Evolutionary conservation across 1,284 basidiomycete genomes (phyloP).

Genomic region (Boletellus sp.): DNA sequence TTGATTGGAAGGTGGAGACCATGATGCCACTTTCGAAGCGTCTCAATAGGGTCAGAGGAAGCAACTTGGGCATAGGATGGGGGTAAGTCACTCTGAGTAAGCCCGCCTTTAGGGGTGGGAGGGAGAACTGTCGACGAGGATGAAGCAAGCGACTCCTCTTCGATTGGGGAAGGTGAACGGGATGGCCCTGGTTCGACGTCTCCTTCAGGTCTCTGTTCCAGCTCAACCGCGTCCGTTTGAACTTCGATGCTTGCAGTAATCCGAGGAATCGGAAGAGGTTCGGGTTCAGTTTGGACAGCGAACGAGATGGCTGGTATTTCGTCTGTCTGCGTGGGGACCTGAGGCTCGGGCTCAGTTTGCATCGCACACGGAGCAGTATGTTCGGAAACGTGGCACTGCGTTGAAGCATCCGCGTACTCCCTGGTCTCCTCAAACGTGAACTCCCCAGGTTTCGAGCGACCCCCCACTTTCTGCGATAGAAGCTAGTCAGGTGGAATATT

Average conservation of each 20-base stretch:
- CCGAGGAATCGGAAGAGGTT: slow-evolving; percentile 30
- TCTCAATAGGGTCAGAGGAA: slow-evolving; percentile 51
- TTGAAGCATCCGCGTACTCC: slow-evolving; percentile 66
- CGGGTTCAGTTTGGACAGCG: slow-evolving; percentile 34
- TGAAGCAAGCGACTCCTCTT: slow-evolving; percentile 57
- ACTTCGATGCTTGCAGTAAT: slow-evolving; percentile 49
- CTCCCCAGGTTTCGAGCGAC: slow-evolving; percentile 50
- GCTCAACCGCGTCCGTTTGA: slow-evolving; percentile 55
- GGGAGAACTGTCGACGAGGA: slow-evolving; percentile 68
- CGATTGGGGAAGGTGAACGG: slow-evolving; percentile 39
- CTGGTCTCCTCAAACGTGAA: slow-evolving; percentile 62
- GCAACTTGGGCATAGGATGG: slow-evolving; percentile 64
- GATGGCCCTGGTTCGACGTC: slow-evolving; percentile 31
- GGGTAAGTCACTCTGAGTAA: slow-evolving; percentile 50
- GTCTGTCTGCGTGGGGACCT: slow-evolving; percentile 32
- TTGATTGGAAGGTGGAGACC: slow-evolving; percentile 58
- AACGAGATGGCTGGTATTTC: slow-evolving; percentile 12
- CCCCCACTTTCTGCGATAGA: slow-evolving; percentile 57
- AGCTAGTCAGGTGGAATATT: slow-evolving; percentile 10
- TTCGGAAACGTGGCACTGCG: slow-evolving; percentile 58
- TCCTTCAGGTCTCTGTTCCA: slow-evolving; percentile 29
- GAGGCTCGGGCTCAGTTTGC: slow-evolving; percentile 39
- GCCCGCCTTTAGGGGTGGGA: slow-evolving; percentile 55
- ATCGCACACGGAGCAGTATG: slow-evolving; percentile 38
- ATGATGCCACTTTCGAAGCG: slow-evolving; percentile 66